Evolutionary conservation across 2,329 filamentous ascomycete species (phyloP).

Genomic region (Coniochaeta sp.): DNA sequence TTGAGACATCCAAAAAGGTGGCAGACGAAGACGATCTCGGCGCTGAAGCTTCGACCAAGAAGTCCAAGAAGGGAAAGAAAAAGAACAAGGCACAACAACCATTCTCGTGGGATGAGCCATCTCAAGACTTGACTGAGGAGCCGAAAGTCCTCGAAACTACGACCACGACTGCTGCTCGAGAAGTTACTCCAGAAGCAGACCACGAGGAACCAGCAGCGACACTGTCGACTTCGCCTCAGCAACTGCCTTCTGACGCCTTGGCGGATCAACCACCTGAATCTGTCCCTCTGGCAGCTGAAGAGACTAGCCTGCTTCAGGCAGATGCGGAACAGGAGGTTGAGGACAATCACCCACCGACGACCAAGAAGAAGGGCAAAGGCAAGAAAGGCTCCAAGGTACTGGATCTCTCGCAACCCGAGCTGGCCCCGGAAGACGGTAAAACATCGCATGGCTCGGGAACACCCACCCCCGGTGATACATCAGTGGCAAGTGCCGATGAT

Average conservation of each 20-base stretch:
- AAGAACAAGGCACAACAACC: conserved; percentile 14
- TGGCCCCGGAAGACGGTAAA: background rate
- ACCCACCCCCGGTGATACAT: background rate
- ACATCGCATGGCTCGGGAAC: background rate
- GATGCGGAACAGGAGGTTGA: background rate
- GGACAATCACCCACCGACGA: conserved; percentile 9
- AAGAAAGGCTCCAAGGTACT: background rate
- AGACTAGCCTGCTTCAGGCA: background rate
- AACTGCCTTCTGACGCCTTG: background rate
- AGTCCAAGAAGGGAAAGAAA: conserved; percentile 20
- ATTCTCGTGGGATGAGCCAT: background rate
- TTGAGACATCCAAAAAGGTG: background rate
- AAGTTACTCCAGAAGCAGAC: background rate
- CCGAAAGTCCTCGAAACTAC: background rate
- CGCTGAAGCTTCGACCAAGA: conserved; percentile 3
- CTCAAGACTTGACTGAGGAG: background rate
- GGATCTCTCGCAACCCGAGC: background rate
- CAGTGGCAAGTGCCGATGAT: conserved; percentile 10
- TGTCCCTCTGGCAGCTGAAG: background rate
- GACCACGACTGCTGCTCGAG: background rate
- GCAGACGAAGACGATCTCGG: background rate
- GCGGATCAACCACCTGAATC: background rate
- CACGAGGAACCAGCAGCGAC: background rate
- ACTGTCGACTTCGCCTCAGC: background rate
- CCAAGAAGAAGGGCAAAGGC: conserved; percentile 22